A percentile compares a stretch with the other conserved stretches of the same genome.
phyloP scores from a whole-genome alignment of 345 rosid genomes.

The Salix exigua region DNA sequence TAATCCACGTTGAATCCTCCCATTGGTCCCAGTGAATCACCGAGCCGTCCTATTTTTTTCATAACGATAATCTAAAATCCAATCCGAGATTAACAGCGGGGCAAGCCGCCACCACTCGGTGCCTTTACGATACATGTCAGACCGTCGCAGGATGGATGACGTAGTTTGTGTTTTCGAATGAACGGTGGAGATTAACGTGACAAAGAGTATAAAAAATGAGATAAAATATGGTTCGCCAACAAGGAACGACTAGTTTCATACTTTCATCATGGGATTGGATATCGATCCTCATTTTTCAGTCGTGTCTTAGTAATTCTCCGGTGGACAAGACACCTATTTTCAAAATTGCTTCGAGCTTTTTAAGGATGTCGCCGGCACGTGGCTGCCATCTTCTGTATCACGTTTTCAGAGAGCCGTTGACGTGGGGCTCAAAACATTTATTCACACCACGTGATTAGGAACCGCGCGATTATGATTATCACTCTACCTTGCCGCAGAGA shows the following conservation, averaged over 20 bases:
- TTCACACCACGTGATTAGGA: conserved; percentile 13
- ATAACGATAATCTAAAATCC: too few relatives aligned
- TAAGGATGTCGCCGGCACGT: neutral
- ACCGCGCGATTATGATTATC: conserved; percentile 19
- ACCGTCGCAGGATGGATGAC: neutral
- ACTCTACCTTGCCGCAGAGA: neutral
- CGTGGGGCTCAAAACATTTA: neutral
- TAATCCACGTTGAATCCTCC: too few relatives aligned
- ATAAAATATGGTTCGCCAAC: neutral
- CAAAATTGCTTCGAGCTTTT: neutral
- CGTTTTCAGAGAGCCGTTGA: neutral
- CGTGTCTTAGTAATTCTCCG: neutral
- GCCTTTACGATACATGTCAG: neutral
- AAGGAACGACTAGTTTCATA: neutral
- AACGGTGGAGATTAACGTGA: neutral
- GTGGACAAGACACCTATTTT: neutral
- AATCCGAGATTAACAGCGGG: neutral
- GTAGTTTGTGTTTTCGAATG: neutral
- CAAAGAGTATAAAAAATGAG: neutral
- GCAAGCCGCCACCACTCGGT: neutral
- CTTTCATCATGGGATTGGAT: neutral
- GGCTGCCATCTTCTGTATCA: conserved; percentile 2
- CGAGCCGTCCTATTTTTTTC: too few relatives aligned
- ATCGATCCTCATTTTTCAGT: neutral
- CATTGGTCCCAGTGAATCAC: too few relatives aligned